Base-by-base conservation (phyloP, 2,329 filamentous ascomycete genomes). In the Diaporthe amygdali region DNA sequence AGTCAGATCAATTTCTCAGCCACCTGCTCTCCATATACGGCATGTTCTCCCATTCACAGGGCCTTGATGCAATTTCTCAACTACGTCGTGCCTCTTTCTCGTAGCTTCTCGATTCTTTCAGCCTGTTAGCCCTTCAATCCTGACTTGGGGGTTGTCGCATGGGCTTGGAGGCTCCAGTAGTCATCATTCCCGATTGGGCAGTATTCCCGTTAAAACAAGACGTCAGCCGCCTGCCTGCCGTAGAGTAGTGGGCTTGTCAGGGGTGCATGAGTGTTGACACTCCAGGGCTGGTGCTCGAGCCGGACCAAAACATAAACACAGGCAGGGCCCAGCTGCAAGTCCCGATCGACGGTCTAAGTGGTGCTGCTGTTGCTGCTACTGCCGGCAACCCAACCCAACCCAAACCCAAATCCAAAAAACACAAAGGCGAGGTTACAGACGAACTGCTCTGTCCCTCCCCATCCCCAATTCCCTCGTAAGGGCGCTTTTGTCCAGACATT, bases 271-370 rank as follows among this genome's bases (percentile, higher is more conserved):
- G 52, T 46, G 51, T 56, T 68, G 51, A 55, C 52, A 25, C 37
- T 37, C n/a, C n/a, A n/a, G n/a, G n/a, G 27, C 7, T 44, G 25
- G 56, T 61, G 55, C 55, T 44, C 25, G 37, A 41, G 22, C 54
- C 25, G 15, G 37, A 32, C 44, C 52, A 59, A 59, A 68, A 59
- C 66, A 68, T 68, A 68, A 68, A 68, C 66, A 49, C 30, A 49
- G 30, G n/a, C 34, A n/a, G n/a, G n/a, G 59, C 44, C 59, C 12
- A 20, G 59, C 30, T 47, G 41, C 41, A 32, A 63, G 39, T 63
- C 39, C 56, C 27, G 39, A 56, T 56, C 37, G 6, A 41, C 37
- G 34, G 52, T 32, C 39, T 59, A 64, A 64, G 59, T 64, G 59
- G 41, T 49, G 41, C 59, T 49, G n/a, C n/a, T n/a, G n/a, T n/a